Evolutionary conservation across 2,329 filamentous ascomycete species (phyloP), one percentile per base, ranked within the genome.

Genomic region (Pseudopyricularia javanii): DNA sequence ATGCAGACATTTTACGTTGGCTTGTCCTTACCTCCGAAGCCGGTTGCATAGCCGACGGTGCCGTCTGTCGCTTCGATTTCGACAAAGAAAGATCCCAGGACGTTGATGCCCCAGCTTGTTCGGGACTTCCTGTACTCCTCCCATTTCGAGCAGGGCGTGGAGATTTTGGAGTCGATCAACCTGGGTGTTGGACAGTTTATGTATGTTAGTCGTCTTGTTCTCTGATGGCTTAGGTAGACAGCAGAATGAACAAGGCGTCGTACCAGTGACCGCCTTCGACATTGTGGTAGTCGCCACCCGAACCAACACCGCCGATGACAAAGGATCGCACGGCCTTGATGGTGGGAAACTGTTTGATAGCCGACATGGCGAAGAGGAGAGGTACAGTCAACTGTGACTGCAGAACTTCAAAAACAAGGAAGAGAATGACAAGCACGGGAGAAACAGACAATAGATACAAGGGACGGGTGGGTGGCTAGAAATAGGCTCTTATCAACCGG

Each of bases 31-130:
- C 78, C 91, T 65, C 91, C 91, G 64, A 96, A 96, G 15, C 91
- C 91, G 28, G 91, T 96, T 3, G 91, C 91, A 66, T 95, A 93
- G 35, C 91, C 91, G 60, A 91, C 86, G n/a, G 88, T 93, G 58
- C 91, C 91, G 73, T 96, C 89, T 7, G 80, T 84, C 15, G 87
- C 86, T 68, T 95, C 88, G 53, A 96, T 82, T 69, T 95, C 90
- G 7, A 96, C 79, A 61, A 90, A 86, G 70, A 96, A 95, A 0
- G 90, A 95, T 2, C 91, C 91, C 26, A 96, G 73, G 7, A 95
- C 90, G 62, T 96, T 96, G 75, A 96, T 96, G 35, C 91, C 91
- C 88, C 89, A 96, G 66, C 84, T 90, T 12, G 90, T 95, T 60
- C 91, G 79, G 35, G 90, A 95, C 56, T 84, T 81, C 59, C 90